Evolutionary conservation across 129 eudicot genomes (phyloP).

Genomic region (Dittrichia graveolens): DNA sequence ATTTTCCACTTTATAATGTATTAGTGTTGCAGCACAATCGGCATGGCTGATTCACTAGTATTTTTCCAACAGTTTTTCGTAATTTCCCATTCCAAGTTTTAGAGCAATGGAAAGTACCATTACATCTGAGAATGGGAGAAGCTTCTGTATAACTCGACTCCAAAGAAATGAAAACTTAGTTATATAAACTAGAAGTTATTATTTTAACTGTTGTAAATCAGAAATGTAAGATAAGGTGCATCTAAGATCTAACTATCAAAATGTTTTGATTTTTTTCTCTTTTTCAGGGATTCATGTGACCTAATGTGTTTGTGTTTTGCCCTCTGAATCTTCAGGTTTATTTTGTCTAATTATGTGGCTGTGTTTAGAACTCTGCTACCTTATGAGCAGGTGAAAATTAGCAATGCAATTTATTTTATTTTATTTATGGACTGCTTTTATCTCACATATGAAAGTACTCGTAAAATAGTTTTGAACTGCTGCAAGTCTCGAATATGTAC

Average conservation of each 20-base stretch:
- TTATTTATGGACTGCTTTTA: not conserved
- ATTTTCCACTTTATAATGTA: not conserved
- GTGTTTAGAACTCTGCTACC: constrained; percentile 86
- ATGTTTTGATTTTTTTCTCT: not conserved
- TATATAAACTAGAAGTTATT: not conserved
- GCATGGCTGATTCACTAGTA: not conserved
- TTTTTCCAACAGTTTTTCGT: too few species aligned
- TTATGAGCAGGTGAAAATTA: constrained; percentile 75
- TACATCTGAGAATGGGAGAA: constrained; percentile 1
- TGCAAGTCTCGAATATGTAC: constrained; percentile 37
- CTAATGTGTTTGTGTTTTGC: constrained; percentile 19
- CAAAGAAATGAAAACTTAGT: not conserved
- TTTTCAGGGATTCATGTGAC: not conserved
- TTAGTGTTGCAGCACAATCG: not conserved
- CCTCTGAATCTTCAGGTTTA: constrained; percentile 64
- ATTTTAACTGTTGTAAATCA: constrained; percentile 12
- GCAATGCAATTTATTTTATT: not conserved
- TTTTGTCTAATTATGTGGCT: constrained; percentile 82
- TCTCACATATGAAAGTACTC: constrained; percentile 7
- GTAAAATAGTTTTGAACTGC: constrained; percentile 16
- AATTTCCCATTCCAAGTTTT: not conserved
- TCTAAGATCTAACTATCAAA: constrained; percentile 1
- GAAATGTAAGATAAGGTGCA: constrained; percentile 21
- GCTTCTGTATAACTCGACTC: not conserved
- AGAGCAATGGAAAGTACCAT: not conserved